Percentiles rank a stretch among this genome's conserved stretches.
phyloP scores from a whole-genome alignment of 768 basidiomycete species.

The Coprinopsis cinerea region DNA sequence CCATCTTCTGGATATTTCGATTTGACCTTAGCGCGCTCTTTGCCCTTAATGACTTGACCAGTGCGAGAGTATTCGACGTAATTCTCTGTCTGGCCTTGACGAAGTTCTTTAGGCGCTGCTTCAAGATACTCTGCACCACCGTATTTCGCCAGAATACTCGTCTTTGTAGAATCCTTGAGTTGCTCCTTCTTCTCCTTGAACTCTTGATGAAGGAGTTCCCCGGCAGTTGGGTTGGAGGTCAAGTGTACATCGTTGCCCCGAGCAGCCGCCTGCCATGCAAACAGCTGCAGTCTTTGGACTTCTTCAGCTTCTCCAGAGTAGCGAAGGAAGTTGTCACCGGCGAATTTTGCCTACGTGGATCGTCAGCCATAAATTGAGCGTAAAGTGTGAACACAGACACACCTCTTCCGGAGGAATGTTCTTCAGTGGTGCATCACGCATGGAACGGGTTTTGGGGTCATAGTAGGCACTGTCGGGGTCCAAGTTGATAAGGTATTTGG shows the following conservation, averaged over 20 bases:
- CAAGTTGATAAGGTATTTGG: constrained; percentile 96
- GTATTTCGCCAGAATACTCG: constrained; percentile 86
- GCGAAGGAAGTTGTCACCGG: constrained; percentile 95
- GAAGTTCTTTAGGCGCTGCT: constrained; percentile 82
- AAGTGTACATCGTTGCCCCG: constrained; percentile 94
- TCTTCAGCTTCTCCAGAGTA: constrained; percentile 90
- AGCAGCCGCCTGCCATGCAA: constrained; percentile 94
- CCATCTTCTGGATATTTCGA: constrained; percentile 98
- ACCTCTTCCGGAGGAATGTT: constrained; percentile 85
- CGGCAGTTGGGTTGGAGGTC: constrained; percentile 95
- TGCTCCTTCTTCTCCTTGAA: constrained; percentile 91
- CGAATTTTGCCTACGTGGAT: constrained; percentile 66
- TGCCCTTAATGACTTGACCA: constrained; percentile 87
- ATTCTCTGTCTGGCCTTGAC: constrained; percentile 94
- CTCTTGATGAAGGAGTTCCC: constrained; percentile 85
- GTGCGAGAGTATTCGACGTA: constrained; percentile 96
- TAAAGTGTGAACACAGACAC: constrained; percentile 20
- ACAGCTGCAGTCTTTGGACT: constrained; percentile 88
- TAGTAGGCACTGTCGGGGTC: constrained; percentile 96
- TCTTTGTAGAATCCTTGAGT: constrained; percentile 82
- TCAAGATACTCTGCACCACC: constrained; percentile 92
- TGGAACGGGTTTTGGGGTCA: constrained; percentile 98
- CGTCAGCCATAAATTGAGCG: not conserved
- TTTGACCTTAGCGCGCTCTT: constrained; percentile 77
- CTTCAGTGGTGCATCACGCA: constrained; percentile 91